Evolutionary conservation across 2,329 filamentous ascomycete species (phyloP).

Genomic region (Colletotrichum trifolii): DNA sequence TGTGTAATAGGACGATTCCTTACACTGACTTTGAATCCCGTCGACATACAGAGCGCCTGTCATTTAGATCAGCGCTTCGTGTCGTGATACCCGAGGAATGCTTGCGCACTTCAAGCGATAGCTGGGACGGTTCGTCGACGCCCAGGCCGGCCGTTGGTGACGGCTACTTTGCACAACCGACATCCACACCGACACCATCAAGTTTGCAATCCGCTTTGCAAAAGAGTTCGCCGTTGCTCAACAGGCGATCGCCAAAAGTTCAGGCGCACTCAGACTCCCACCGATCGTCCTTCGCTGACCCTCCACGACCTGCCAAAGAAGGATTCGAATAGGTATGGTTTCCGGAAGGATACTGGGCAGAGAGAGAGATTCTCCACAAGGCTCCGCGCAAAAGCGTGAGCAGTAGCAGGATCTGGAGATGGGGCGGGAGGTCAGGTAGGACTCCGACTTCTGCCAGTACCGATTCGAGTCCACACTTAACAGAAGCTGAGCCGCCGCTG

Average conservation of each 20-base stretch:
- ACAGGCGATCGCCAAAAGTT: too few relatives aligned
- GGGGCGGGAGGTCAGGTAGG: conserved; percentile 52
- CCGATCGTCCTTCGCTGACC: conserved; percentile 52
- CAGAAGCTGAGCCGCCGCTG: background rate
- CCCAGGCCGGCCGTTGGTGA: conserved; percentile 22
- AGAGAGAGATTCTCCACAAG: conserved; percentile 53
- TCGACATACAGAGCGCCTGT: conserved; percentile 25
- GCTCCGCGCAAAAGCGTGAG: conserved; percentile 44
- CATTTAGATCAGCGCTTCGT: conserved; percentile 34
- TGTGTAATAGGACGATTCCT: conserved; percentile 14
- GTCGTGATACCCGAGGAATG: conserved; percentile 14
- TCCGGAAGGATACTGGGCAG: conserved; percentile 72
- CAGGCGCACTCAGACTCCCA: background rate
- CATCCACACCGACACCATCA: background rate
- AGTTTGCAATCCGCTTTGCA: background rate
- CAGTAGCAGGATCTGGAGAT: conserved; percentile 52
- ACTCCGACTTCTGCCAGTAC: conserved; percentile 41
- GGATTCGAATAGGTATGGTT: conserved; percentile 73
- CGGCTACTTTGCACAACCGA: conserved; percentile 28
- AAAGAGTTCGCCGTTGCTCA: background rate
- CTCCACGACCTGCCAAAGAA: conserved; percentile 64
- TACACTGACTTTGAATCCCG: conserved; percentile 1
- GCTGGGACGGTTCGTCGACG: conserved; percentile 35
- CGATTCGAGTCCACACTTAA: conserved; percentile 42
- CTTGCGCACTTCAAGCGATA: conserved; percentile 12